These are phyloP conservation scores for Nectriaceae sp. DNA, from an alignment of 2,329 filamentous ascomycete genomes.

Conservation along the genomic window DNA sequence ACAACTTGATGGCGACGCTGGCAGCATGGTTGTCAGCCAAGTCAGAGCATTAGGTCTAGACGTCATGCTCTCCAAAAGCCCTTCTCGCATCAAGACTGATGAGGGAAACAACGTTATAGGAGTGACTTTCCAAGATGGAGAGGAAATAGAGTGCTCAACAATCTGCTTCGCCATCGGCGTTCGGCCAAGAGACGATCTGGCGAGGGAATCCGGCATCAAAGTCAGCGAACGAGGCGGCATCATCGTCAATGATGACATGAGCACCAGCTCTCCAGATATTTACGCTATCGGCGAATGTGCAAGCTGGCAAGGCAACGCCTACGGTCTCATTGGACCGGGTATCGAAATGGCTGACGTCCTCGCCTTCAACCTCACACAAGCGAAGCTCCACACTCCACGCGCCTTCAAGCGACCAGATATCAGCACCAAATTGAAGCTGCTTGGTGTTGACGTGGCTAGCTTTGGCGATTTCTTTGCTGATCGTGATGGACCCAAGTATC, in stretches of 20 bases:
- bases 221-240: constrained; percentile 76
- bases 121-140: constrained; percentile 79
- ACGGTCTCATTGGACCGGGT: constrained; percentile 85
- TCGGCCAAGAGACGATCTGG: constrained; percentile 77
- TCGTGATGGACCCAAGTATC: constrained; percentile 73
- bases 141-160: constrained; percentile 74
- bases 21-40: constrained; percentile 78
- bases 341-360: constrained; percentile 93
- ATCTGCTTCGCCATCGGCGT: constrained; percentile 92
- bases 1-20: constrained; percentile 81
- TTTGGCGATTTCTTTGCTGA: constrained; percentile 96
- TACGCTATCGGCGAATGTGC: constrained; percentile 92
- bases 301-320: constrained; percentile 84
- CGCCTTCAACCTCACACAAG: constrained; percentile 87
- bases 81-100: constrained; percentile 71
- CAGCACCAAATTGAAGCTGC: constrained; percentile 87
- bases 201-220: constrained; percentile 64
- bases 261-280: constrained; percentile 70
- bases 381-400: constrained; percentile 68
- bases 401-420: constrained; percentile 81
- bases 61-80: constrained; percentile 74
- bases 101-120: constrained; percentile 69
- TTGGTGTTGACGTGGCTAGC: constrained; percentile 88
- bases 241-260: constrained; percentile 66
- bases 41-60: constrained; percentile 78